These are phyloP conservation scores for Arabidopsis arenosa DNA, from an alignment of 345 rosid genomes.

Conservation along the genomic window DNA sequence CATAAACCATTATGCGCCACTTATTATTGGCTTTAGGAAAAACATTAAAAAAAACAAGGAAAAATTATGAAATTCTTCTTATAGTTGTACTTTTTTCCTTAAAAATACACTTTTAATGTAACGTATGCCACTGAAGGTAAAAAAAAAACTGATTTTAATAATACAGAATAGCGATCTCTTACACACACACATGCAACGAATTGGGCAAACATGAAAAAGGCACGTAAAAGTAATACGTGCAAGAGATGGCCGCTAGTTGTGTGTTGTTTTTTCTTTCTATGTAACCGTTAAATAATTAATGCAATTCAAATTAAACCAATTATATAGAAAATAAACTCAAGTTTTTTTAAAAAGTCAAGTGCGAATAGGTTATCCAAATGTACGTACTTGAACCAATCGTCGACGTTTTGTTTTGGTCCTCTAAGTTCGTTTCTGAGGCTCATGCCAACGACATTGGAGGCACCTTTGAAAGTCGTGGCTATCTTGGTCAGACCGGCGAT, in stretches of 20 bases:
- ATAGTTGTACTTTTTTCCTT: neutral
- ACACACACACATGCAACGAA: neutral
- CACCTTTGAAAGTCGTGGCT: conserved; percentile 63
- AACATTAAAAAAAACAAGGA: too few relatives aligned
- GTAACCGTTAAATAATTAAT: neutral
- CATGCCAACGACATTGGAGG: conserved; percentile 73
- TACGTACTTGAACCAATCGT: conserved; percentile 82
- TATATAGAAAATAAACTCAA: neutral
- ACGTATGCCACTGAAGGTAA: neutral
- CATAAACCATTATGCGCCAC: too few relatives aligned
- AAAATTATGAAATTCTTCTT: neutral
- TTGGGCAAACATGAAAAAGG: neutral
- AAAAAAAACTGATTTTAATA: neutral
- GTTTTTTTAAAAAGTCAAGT: neutral
- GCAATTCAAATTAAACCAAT: neutral
- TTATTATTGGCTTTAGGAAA: too few relatives aligned
- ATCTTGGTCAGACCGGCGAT: conserved; percentile 61
- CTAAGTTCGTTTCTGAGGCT: conserved; percentile 87
- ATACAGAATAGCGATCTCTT: neutral
- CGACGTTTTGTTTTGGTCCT: conserved; percentile 67
- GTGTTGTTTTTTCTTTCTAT: neutral
- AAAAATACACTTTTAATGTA: neutral
- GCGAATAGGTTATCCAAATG: neutral
- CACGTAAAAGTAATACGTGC: neutral
- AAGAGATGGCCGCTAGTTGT: neutral